Evolutionary conservation across 1,284 basidiomycete species (phyloP).

Genomic region (Trametes polyzona): DNA sequence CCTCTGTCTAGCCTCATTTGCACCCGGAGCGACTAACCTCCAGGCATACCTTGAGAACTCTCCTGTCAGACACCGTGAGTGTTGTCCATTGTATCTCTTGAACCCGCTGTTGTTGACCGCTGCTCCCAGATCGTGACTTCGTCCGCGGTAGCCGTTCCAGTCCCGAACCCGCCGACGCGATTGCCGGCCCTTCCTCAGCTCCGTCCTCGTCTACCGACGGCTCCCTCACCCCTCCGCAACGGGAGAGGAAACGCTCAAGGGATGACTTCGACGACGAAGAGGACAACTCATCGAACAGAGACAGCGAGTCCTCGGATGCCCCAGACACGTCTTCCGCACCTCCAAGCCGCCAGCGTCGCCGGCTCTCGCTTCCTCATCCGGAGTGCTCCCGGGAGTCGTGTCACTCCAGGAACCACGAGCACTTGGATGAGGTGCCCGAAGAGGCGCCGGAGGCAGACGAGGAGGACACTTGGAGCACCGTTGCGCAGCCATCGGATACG

Average conservation of each 20-base stretch:
- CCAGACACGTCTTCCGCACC: background rate
- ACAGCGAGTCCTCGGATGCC: background rate
- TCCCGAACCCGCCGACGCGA: background rate
- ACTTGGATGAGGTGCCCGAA: background rate
- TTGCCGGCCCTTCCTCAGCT: too few relatives aligned
- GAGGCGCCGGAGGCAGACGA: background rate
- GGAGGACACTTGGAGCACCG: constrained; percentile 8
- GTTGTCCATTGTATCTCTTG: background rate
- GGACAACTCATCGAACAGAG: background rate
- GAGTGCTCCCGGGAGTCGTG: background rate
- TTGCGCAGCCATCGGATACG: background rate
- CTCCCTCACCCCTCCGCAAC: too few relatives aligned
- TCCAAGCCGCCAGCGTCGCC: background rate
- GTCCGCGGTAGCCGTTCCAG: background rate
- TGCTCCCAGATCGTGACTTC: background rate
- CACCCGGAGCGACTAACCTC: background rate
- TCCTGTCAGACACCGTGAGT: background rate
- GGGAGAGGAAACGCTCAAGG: too few relatives aligned
- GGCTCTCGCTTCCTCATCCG: background rate
- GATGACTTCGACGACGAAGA: background rate
- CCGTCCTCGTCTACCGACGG: too few relatives aligned
- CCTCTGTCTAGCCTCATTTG: background rate
- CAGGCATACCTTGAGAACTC: background rate
- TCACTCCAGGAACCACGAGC: background rate
- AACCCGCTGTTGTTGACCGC: background rate